phyloP scores from a whole-genome alignment of 2,329 filamentous ascomycete species.

The Aspergillus quadrilineatus region DNA sequence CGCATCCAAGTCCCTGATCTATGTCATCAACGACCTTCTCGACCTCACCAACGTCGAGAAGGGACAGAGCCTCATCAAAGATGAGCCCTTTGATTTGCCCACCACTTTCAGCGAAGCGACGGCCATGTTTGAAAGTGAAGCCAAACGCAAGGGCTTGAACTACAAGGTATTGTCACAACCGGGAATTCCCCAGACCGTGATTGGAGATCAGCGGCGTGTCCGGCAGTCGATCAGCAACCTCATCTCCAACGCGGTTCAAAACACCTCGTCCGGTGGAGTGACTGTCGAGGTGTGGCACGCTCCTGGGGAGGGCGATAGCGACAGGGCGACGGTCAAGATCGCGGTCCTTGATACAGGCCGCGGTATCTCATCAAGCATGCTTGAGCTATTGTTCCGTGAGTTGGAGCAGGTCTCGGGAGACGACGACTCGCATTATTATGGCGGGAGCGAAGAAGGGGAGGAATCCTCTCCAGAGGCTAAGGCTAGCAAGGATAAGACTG shows the following conservation, averaged over 20 bases:
- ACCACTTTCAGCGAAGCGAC: slow-evolving; percentile 74
- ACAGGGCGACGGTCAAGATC: slow-evolving; percentile 68
- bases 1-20: slow-evolving; percentile 87
- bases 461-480: not conserved
- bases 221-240: slow-evolving; percentile 81
- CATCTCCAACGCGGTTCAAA: slow-evolving; percentile 78
- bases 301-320: slow-evolving; percentile 45
- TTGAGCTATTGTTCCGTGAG: slow-evolving; percentile 62
- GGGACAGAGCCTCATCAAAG: slow-evolving; percentile 73
- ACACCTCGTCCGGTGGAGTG: slow-evolving; percentile 68
- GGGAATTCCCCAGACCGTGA: slow-evolving; percentile 66
- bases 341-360: slow-evolving; percentile 72
- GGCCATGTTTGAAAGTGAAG: slow-evolving; percentile 70
- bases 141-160: slow-evolving; percentile 69
- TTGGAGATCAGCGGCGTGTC: slow-evolving; percentile 77
- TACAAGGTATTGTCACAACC: slow-evolving; percentile 69
- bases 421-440: slow-evolving; percentile 49
- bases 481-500: slow-evolving; percentile 39
- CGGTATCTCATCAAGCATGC: slow-evolving; percentile 59
- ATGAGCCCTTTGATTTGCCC: slow-evolving; percentile 73
- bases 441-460: not conserved
- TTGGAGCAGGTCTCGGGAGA: slow-evolving; percentile 64
- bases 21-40: slow-evolving; percentile 88
- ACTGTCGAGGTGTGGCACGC: slow-evolving; percentile 67
- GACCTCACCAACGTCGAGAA: slow-evolving; percentile 87